Evolutionary conservation across 306 rosid genomes (phyloP), one percentile per base, ranked within the genome.

Genomic region (Cucumis cinereus): DNA sequence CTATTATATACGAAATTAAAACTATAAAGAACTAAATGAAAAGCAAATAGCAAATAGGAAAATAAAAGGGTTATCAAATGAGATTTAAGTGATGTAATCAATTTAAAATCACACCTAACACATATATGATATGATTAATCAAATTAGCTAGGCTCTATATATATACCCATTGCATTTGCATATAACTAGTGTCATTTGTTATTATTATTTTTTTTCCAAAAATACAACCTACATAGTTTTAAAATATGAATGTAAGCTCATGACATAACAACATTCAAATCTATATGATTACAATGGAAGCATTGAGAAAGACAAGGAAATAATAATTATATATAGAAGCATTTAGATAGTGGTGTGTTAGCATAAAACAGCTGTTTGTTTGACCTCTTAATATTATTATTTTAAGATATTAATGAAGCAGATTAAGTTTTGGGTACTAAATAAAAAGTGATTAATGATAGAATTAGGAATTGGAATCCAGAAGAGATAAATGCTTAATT

Each of bases 281-380:
- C 26, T 49, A 63, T 35, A 63, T 35, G 71, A 63, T 63, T 63
- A 13, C 49, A 19, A 63, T 63, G 71, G 70, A 63, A 36, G 71
- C 71, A 63, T 63, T 26, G 4, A 35, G 49, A 64, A 36, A 64
- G 71, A 36, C 50, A 64, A 9, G 3, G 35, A 60, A 6, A 61
- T 30, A 61, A 50, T 50, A 4, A 16, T 50, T 0, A 41, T 7
- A 30, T 6, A 15, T 3, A 60, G 6, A 28, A 64, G 50, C 49
- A 40, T 68, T 6, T 43, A 14, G 54, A 28, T 24, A 69, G 56
- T 24, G 57, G 75, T 45, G 75, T n/a, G n/a, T 49, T 77, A 49
- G 69, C 75, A 59, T 58, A 82, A 79, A 22, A 69, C 75, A 69
- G 75, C 57, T 69, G 75, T 45, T 69, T 45, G 38, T 70, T 70